A percentile compares a stretch with the other conserved stretches of the same genome.
Conservation (phyloP, 2,329 filamentous ascomycete species). For the Cladosporium sp. region DNA sequence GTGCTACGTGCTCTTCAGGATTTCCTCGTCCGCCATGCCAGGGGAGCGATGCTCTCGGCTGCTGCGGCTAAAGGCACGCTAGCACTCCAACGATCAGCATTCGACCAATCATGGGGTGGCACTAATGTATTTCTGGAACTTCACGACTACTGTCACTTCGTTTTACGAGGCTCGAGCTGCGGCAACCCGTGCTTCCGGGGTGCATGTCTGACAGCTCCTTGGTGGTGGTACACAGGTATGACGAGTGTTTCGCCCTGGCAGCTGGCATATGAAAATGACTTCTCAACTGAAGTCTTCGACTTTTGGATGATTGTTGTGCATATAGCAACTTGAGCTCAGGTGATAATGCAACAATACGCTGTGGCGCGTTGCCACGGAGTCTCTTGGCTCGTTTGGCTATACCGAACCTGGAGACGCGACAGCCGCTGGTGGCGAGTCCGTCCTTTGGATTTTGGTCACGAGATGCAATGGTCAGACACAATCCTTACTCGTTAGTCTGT, state of each 20-base stretch:
- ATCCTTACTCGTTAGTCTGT: no score
- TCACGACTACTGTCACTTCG: neutral
- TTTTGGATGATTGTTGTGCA: neutral
- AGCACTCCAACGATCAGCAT: no score
- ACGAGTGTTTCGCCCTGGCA: neutral
- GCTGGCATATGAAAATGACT: neutral
- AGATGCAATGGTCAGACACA: no score
- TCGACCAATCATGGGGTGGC: no score
- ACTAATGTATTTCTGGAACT: no score
- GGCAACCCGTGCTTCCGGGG: neutral
- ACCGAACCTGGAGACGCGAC: neutral
- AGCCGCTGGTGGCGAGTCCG: neutral
- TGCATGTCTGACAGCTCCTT: neutral
- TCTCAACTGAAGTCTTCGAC: neutral
- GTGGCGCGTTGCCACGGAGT: neutral
- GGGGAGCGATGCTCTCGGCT: neutral
- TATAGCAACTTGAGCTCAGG: neutral
- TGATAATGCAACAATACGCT: no score
- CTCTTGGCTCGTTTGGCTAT: slow-evolving; percentile 6
- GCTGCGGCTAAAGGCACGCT: neutral
- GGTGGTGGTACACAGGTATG: neutral
- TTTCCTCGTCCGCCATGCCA: neutral
- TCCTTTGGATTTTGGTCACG: no score
- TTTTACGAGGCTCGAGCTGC: neutral
- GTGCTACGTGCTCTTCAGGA: neutral